phyloP scores from a whole-genome alignment of 371 early-diverging fungal genomes.

The Dinochytrium kinnereticum region DNA sequence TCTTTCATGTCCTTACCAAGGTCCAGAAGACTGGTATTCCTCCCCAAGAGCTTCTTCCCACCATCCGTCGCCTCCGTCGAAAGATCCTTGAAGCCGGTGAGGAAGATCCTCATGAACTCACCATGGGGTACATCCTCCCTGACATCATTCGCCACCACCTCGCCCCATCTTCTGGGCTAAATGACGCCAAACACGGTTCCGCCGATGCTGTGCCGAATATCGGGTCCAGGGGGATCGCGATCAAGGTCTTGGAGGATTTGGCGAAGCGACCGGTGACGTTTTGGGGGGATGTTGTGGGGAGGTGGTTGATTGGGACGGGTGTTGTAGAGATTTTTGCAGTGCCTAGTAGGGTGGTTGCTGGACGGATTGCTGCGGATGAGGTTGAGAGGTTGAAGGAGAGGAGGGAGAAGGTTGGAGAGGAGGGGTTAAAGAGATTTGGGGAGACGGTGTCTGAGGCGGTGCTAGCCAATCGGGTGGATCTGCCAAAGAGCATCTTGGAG shows the following conservation, averaged over 20 bases:
- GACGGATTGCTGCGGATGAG: constrained; percentile 44
- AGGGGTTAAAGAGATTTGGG: constrained; percentile 56
- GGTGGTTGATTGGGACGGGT: constrained; percentile 64
- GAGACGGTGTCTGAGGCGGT: constrained; percentile 58
- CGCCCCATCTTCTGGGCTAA: constrained; percentile 22
- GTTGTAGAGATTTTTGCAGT: constrained; percentile 63
- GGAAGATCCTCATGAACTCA: constrained; percentile 66
- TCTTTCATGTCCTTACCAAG: constrained; percentile 31
- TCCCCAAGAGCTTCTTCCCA: constrained; percentile 26
- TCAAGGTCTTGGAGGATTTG: constrained; percentile 60
- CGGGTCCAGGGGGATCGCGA: constrained; percentile 54
- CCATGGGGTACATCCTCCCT: constrained; percentile 56
- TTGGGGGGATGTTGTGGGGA: constrained; percentile 65
- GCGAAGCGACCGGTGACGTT: constrained; percentile 52
- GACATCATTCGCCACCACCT: constrained; percentile 66
- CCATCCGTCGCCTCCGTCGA: constrained; percentile 49
- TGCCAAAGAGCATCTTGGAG: constrained; percentile 55
- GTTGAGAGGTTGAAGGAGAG: constrained; percentile 44
- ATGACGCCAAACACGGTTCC: constrained; percentile 25
- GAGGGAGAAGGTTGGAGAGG: constrained; percentile 52
- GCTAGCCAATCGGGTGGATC: constrained; percentile 61
- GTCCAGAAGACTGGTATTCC: constrained; percentile 3
- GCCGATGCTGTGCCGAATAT: constrained; percentile 19
- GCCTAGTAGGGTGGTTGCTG: constrained; percentile 62
- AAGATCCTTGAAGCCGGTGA: constrained; percentile 62